A percentile compares a stretch with the other conserved stretches of the same genome.
Evolutionary conservation across 768 basidiomycete genomes (phyloP).

Genomic region (Russula emetica): DNA sequence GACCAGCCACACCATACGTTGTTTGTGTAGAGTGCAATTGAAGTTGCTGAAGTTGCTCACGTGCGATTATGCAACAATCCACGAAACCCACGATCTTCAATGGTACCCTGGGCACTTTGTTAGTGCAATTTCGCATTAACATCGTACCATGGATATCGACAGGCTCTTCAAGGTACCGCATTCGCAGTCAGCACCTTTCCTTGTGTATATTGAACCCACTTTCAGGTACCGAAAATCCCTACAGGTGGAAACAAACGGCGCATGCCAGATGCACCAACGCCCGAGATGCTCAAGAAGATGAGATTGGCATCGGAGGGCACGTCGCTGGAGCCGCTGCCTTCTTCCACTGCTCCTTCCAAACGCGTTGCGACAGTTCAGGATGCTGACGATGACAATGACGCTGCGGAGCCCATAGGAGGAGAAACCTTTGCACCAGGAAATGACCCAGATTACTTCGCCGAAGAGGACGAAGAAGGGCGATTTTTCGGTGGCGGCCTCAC

Average conservation of each 20-base stretch:
- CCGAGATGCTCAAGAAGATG: slow-evolving; percentile 81
- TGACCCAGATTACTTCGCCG: slow-evolving; percentile 85
- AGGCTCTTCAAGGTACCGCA: slow-evolving; percentile 44
- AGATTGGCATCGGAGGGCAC: slow-evolving; percentile 44
- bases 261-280: slow-evolving; percentile 70
- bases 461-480: slow-evolving; percentile 88
- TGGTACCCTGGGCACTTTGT: background rate
- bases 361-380: slow-evolving; percentile 59
- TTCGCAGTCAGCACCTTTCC: background rate
- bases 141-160: slow-evolving; percentile 45
- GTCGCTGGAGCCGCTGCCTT: slow-evolving; percentile 3
- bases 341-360: slow-evolving; percentile 34
- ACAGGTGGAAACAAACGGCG: slow-evolving; percentile 62
- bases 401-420: slow-evolving; percentile 32
- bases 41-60: slow-evolving; percentile 9
- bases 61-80: background rate
- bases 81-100: background rate
- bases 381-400: slow-evolving; percentile 46
- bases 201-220: slow-evolving; percentile 7
- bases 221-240: slow-evolving; percentile 67
- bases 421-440: slow-evolving; percentile 72
- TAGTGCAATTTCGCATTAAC: background rate
- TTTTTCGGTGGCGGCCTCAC: slow-evolving; percentile 95
- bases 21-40: background rate
- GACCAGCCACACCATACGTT: background rate